phyloP scores from a whole-genome alignment of 495 filamentous ascomycete genomes.

The Hapsidospora chrysogenum region DNA sequence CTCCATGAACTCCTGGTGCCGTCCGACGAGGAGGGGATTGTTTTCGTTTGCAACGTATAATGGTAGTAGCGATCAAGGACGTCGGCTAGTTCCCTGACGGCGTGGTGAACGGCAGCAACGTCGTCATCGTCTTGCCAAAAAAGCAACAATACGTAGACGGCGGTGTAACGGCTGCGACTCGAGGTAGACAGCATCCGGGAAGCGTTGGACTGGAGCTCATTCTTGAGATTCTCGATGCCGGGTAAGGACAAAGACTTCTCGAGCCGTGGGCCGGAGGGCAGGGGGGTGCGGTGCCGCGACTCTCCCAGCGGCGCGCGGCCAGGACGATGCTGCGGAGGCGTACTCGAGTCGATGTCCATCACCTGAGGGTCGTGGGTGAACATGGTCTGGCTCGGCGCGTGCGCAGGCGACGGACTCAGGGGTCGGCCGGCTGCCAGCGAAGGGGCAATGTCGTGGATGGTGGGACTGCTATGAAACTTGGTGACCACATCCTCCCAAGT shows the following conservation, averaged over 20 bases:
- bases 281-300: constrained; percentile 26
- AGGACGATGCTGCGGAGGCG: constrained; percentile 6
- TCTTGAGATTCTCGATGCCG: constrained; percentile 19
- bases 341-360: constrained; percentile 18
- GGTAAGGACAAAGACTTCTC: constrained; percentile 21
- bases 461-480: constrained; percentile 22
- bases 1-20: constrained; percentile 21
- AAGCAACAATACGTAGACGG: constrained; percentile 23
- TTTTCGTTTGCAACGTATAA: constrained; percentile 20
- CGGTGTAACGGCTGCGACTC: constrained; percentile 24
- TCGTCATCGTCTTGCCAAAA: constrained; percentile 31
- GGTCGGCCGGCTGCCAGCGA: constrained; percentile 12
- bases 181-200: constrained; percentile 21
- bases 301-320: constrained; percentile 19
- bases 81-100: constrained; percentile 20
- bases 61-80: constrained; percentile 25
- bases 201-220: constrained; percentile 21
- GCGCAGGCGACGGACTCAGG: constrained; percentile 22
- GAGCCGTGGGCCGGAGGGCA: constrained; percentile 26
- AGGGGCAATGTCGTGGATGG: constrained; percentile 20
- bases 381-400: constrained; percentile 13
- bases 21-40: constrained; percentile 23
- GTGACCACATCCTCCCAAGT: constrained; percentile 30
- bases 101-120: constrained; percentile 7
- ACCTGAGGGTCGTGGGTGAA: constrained; percentile 25